A percentile compares a stretch with the other conserved stretches of the same genome.
Conservation (phyloP, 306 rosid species). For the Quercus alba region DNA sequence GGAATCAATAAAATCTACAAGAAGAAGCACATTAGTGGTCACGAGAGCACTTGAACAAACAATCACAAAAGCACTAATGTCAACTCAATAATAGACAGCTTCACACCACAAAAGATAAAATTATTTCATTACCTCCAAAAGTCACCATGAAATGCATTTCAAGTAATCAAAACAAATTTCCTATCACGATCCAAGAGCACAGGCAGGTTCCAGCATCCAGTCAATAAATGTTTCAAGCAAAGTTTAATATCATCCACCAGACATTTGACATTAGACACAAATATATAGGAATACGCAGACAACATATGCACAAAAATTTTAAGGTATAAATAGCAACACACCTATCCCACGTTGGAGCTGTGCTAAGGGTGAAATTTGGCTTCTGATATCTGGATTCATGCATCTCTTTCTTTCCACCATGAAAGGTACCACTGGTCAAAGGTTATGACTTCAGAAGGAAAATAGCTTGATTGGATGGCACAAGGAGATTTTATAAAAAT, state of each 20-base stretch:
- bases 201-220: background rate
- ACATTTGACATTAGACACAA: background rate
- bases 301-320: constrained; percentile 5
- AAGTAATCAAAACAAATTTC: background rate
- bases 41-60: no score
- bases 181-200: background rate
- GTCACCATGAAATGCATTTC: background rate
- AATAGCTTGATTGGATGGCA: constrained; percentile 42
- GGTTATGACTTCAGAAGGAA: constrained; percentile 74
- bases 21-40: no score
- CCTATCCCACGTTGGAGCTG: constrained; percentile 98
- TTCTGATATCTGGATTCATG: constrained; percentile 59
- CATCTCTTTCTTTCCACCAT: constrained; percentile 61
- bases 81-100: no score
- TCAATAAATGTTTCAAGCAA: background rate
- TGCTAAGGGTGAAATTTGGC: constrained; percentile 60
- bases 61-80: no score
- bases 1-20: no score
- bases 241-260: background rate
- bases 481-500: constrained; percentile 29
- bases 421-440: constrained; percentile 58
- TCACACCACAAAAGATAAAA: no score
- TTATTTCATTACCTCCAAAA: background rate
- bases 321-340: constrained; percentile 34
- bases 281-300: background rate